Conservation (phyloP, 768 basidiomycete species). For the Naganishia vaughanmartiniae region DNA sequence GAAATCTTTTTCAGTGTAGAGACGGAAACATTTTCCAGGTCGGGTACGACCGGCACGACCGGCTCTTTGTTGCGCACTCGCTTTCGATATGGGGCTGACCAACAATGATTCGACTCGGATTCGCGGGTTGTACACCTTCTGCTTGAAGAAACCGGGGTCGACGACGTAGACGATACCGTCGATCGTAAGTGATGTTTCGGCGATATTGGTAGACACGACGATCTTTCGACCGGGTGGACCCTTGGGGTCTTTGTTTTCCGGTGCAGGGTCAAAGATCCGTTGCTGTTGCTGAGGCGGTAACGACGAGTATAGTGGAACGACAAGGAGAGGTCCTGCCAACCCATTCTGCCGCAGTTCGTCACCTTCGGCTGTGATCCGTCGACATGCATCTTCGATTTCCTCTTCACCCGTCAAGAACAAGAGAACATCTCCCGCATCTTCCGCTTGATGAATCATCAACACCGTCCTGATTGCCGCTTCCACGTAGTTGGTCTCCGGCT, state of each 20-base stretch:
- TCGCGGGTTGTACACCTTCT: conserved; percentile 96
- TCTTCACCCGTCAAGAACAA: conserved; percentile 97
- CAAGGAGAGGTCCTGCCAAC: conserved; percentile 75
- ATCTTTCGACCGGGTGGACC: conserved; percentile 89
- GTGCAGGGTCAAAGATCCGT: conserved; percentile 89
- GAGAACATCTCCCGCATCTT: conserved; percentile 86
- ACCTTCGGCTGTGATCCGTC: conserved; percentile 86
- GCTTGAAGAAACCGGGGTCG: conserved; percentile 95
- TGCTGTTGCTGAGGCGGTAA: conserved; percentile 93
- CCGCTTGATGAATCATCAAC: conserved; percentile 93
- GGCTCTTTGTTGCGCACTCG: conserved; percentile 90
- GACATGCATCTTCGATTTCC: conserved; percentile 94
- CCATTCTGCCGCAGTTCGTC: conserved; percentile 69
- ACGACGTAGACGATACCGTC: conserved; percentile 99
- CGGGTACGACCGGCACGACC: conserved; percentile 94
- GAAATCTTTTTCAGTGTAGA: conserved; percentile 97
- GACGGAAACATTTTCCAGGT: conserved; percentile 93
- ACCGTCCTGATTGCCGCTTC: conserved; percentile 95
- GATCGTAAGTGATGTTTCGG: conserved; percentile 94
- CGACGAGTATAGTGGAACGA: conserved; percentile 91
- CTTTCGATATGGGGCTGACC: conserved; percentile 94
- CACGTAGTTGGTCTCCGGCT: conserved; percentile 86
- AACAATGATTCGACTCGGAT: conserved; percentile 92
- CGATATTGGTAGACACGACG: conserved; percentile 93
- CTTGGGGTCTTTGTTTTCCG: conserved; percentile 60